Percentiles rank a stretch among this genome's conserved stretches.
Conservation (phyloP, 768 basidiomycete genomes). For the Cystofilobasidium capitatum region DNA sequence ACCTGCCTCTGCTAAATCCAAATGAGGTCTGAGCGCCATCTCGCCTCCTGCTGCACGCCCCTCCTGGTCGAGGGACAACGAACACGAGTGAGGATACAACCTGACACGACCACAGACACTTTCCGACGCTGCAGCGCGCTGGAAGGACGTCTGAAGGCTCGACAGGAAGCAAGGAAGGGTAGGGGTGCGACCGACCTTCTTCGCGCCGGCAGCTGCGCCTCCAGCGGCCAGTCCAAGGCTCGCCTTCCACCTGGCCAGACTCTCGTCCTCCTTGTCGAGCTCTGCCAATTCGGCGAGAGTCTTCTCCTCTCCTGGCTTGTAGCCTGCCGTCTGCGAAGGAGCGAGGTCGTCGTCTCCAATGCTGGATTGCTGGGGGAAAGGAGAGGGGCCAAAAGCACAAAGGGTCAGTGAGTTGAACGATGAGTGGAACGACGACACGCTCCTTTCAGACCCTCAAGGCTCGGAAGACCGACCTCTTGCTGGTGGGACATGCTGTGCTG, state of each 20-base stretch:
- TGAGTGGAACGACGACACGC: too few relatives aligned
- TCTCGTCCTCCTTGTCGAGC: constrained; percentile 56
- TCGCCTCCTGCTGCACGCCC: too few relatives aligned
- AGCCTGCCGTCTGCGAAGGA: constrained; percentile 39
- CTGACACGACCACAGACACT: too few relatives aligned
- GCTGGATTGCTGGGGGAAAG: constrained; percentile 22
- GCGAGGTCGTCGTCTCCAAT: constrained; percentile 37
- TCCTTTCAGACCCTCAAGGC: neutral
- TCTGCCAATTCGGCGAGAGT: constrained; percentile 67
- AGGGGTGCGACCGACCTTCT: constrained; percentile 14
- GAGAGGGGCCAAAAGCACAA: neutral
- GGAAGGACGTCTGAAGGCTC: neutral
- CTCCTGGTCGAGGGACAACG: too few relatives aligned
- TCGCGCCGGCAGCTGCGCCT: constrained; percentile 33
- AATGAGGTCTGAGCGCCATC: too few relatives aligned
- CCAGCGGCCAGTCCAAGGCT: constrained; percentile 63
- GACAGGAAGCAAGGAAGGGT: neutral
- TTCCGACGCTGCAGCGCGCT: too few relatives aligned
- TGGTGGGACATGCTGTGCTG: constrained; percentile 28
- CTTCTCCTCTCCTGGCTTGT: constrained; percentile 43
- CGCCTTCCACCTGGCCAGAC: constrained; percentile 90
- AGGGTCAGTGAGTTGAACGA: neutral
- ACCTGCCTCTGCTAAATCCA: neutral
- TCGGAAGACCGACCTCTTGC: constrained; percentile 24
- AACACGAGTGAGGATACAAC: too few relatives aligned